phyloP scores from a whole-genome alignment of 1,139 yeast genomes.

The Nakaseomyces delphensis region DNA sequence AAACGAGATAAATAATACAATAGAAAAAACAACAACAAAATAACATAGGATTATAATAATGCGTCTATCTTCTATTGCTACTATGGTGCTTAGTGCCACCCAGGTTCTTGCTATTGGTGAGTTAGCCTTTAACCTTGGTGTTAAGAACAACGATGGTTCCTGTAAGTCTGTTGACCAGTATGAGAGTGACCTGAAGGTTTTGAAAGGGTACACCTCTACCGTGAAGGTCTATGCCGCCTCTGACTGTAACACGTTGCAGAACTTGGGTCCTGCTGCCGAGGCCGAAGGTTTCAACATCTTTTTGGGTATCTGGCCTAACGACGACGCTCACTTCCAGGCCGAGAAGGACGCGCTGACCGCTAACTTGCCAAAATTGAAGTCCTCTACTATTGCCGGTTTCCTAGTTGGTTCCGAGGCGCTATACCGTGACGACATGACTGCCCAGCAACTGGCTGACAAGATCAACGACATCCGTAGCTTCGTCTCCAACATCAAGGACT shows the following conservation, averaged over 20 bases:
- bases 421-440: conserved; percentile 75
- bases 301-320: conserved; percentile 88
- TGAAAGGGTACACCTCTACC: conserved; percentile 48
- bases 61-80: conserved; percentile 28
- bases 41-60: conserved; percentile 10
- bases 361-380: conserved; percentile 66
- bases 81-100: conserved; percentile 22
- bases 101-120: conserved; percentile 32
- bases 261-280: conserved; percentile 80
- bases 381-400: conserved; percentile 58
- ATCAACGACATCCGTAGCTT: conserved; percentile 52
- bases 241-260: conserved; percentile 77
- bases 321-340: conserved; percentile 57
- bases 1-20: not conserved
- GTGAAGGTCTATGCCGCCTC: conserved; percentile 81
- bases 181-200: conserved; percentile 48
- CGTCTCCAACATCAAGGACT: conserved; percentile 56
- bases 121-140: conserved; percentile 75
- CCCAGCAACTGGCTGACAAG: conserved; percentile 54
- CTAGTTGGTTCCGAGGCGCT: conserved; percentile 89
- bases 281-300: conserved; percentile 62
- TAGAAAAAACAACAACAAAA: not conserved
- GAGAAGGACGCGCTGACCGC: conserved; percentile 60
- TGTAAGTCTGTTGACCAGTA: conserved; percentile 69
- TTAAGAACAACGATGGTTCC: conserved; percentile 53